Percentiles rank a stretch among this genome's conserved stretches.
phyloP scores from a whole-genome alignment of 78 protist genomes.

The Guillardia theta region DNA sequence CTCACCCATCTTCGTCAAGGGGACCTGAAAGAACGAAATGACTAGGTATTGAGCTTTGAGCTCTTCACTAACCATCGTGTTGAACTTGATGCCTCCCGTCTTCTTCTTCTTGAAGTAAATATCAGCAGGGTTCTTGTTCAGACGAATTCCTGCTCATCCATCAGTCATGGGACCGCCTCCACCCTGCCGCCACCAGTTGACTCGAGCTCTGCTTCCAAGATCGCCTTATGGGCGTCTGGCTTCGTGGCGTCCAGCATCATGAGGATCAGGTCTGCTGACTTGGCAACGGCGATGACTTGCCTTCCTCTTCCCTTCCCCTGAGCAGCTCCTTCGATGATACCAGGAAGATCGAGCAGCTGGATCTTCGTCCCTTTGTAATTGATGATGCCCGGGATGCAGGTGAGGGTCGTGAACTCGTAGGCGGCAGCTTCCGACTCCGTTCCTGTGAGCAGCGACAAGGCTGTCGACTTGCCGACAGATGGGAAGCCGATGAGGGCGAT shows the following conservation, averaged over 20 bases:
- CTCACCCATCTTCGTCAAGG: not conserved
- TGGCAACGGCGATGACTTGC: slow-evolving; percentile 37
- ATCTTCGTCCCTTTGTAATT: not conserved
- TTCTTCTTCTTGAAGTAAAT: slow-evolving; percentile 40
- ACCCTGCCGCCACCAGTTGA: no score
- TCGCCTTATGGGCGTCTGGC: slow-evolving; percentile 55
- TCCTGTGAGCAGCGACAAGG: slow-evolving; percentile 67
- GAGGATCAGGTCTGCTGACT: slow-evolving; percentile 67
- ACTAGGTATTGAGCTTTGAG: no score
- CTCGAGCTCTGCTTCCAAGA: slow-evolving; percentile 67
- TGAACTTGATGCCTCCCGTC: slow-evolving; percentile 65
- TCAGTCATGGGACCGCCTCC: no score
- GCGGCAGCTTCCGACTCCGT: slow-evolving; percentile 73
- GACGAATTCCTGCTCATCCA: slow-evolving; percentile 75
- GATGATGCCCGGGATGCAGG: slow-evolving; percentile 81
- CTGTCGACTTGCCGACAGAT: slow-evolving; percentile 78
- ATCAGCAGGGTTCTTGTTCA: slow-evolving; percentile 70
- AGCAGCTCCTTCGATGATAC: slow-evolving; percentile 89
- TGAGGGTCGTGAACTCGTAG: slow-evolving; percentile 90
- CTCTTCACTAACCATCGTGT: not conserved
- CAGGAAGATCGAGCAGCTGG: slow-evolving; percentile 46
- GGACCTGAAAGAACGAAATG: not conserved
- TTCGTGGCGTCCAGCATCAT: slow-evolving; percentile 78
- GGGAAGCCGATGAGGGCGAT: slow-evolving; percentile 89
- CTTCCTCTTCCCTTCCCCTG: slow-evolving; percentile 76